phyloP scores from a whole-genome alignment of 2,329 filamentous ascomycete genomes.

The Orbilia quercus region DNA sequence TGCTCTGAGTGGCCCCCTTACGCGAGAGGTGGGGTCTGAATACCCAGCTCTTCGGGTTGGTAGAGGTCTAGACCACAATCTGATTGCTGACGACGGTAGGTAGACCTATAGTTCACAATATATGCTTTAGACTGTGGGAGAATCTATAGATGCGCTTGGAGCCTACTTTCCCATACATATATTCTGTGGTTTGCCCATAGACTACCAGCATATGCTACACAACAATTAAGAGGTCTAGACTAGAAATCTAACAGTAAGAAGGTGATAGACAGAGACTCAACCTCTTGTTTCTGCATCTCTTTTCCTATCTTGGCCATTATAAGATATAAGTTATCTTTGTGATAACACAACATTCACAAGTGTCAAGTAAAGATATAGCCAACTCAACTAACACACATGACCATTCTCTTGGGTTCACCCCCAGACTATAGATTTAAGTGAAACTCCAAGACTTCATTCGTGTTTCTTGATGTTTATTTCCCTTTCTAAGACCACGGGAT shows the following conservation, averaged over 20 bases:
- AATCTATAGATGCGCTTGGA: background rate
- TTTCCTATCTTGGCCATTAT: too few species aligned
- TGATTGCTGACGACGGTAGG: background rate
- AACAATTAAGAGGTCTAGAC: too few species aligned
- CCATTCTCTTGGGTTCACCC: too few species aligned
- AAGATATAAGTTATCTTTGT: too few species aligned
- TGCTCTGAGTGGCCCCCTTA: slow-evolving; percentile 1
- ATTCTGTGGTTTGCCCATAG: too few species aligned
- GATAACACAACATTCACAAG: too few species aligned
- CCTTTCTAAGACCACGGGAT: background rate
- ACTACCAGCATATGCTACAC: too few species aligned
- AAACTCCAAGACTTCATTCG: background rate
- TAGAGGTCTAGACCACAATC: slow-evolving; percentile 1
- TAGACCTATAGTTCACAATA: background rate
- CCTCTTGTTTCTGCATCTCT: too few species aligned
- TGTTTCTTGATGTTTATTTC: background rate
- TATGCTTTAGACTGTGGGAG: background rate
- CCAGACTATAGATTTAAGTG: background rate
- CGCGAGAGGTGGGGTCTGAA: slow-evolving; percentile 3
- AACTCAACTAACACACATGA: too few species aligned
- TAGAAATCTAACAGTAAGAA: too few species aligned
- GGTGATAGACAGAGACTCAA: too few species aligned
- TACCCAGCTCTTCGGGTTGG: slow-evolving; percentile 2
- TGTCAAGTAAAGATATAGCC: too few species aligned
- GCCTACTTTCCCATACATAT: background rate